phyloP scores from a whole-genome alignment of 257 asterid genomes.

The Datura wrightii region DNA sequence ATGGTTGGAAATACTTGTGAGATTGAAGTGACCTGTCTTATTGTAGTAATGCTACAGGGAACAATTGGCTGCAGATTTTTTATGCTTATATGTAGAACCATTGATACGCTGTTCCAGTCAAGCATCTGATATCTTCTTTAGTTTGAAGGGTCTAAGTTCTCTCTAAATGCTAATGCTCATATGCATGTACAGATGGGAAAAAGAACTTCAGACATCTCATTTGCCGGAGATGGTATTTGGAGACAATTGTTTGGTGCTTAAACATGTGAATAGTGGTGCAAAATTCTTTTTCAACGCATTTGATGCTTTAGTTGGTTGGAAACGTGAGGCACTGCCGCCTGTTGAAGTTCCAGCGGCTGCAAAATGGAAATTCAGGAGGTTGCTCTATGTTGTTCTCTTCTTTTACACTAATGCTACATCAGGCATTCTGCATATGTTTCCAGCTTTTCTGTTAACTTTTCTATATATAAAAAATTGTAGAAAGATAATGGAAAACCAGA shows the following conservation, averaged over 20 bases:
- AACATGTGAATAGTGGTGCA: slow-evolving; percentile 71
- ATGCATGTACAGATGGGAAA: slow-evolving; percentile 80
- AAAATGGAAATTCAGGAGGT: slow-evolving; percentile 85
- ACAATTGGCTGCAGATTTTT: slow-evolving; percentile 9
- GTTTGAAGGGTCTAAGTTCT: not conserved
- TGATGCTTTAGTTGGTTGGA: slow-evolving; percentile 95
- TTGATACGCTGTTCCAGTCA: not conserved
- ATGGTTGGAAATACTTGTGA: not conserved
- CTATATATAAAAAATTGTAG: not conserved
- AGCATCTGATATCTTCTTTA: slow-evolving; percentile 12
- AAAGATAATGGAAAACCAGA: not conserved
- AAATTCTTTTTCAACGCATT: slow-evolving; percentile 78
- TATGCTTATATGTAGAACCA: not conserved
- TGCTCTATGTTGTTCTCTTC: slow-evolving; percentile 32
- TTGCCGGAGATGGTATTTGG: slow-evolving; percentile 99
- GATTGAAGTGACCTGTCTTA: slow-evolving; percentile 12
- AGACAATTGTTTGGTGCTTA: slow-evolving; percentile 75
- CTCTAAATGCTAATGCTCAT: not conserved
- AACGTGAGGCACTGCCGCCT: slow-evolving; percentile 83
- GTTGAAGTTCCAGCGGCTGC: slow-evolving; percentile 99
- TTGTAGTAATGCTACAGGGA: slow-evolving; percentile 4
- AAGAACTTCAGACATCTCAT: slow-evolving; percentile 83
- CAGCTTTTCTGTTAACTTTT: not conserved
- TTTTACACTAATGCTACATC: not conserved
- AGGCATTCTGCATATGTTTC: not conserved